Conservation (phyloP, 2,329 filamentous ascomycete genomes). For the Talaromyces sp. region DNA sequence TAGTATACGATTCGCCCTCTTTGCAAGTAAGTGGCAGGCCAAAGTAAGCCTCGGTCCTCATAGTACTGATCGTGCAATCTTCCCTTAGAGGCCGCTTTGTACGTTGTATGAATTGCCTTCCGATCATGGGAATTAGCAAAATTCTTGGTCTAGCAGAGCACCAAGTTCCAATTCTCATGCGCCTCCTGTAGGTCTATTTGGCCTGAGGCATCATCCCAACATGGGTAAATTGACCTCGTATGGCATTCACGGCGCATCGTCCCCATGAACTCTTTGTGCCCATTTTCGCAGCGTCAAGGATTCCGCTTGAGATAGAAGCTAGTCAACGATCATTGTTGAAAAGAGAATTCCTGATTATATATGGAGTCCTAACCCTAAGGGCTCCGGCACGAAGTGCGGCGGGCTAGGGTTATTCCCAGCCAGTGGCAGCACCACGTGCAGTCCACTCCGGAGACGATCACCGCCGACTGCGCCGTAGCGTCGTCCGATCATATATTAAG, state of each 20-base stretch:
- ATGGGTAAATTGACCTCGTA: conserved; percentile 25
- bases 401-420: too few relatives aligned
- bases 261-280: conserved; percentile 35
- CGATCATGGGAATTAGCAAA: conserved; percentile 35
- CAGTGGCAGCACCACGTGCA: too few relatives aligned
- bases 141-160: conserved; percentile 36
- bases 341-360: too few relatives aligned
- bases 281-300: conserved; percentile 26
- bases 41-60: conserved; percentile 38
- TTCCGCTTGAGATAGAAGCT: conserved; percentile 17
- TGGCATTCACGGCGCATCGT: conserved; percentile 32
- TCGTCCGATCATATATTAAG: too few relatives aligned
- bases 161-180: conserved; percentile 26
- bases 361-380: too few relatives aligned
- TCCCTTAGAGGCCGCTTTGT: conserved; percentile 40
- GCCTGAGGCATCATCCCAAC: too few relatives aligned
- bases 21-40: conserved; percentile 42
- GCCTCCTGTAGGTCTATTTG: conserved; percentile 23
- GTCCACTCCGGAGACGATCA: too few relatives aligned
- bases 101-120: conserved; percentile 44
- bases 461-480: too few relatives aligned
- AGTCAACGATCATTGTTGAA: too few relatives aligned
- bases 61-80: conserved; percentile 45
- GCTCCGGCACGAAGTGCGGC: too few relatives aligned
- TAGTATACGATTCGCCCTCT: conserved; percentile 34